These are phyloP conservation scores for Cyclotella cryptica DNA, from an alignment of 108 stramenopile genomes.

Conservation along the genomic window DNA sequence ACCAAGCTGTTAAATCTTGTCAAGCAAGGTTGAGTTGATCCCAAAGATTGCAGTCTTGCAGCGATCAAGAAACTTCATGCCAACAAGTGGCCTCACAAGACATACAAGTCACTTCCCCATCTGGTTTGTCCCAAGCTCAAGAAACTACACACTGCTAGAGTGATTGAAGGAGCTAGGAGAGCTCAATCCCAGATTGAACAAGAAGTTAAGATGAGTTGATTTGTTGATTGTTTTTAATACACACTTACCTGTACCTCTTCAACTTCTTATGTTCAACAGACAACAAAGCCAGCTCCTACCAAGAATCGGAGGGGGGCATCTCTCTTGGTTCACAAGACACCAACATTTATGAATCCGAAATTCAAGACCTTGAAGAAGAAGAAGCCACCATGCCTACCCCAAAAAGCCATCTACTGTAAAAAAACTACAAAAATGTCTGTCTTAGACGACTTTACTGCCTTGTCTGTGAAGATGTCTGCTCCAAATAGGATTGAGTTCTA, in stretches of 20 bases:
- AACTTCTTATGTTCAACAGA: background rate
- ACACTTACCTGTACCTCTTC: background rate
- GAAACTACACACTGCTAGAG: background rate
- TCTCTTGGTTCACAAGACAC: background rate
- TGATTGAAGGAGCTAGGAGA: constrained; percentile 1
- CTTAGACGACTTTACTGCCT: no score
- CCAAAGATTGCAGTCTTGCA: background rate
- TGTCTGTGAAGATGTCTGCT: no score
- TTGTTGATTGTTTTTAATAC: background rate
- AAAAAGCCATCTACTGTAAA: background rate
- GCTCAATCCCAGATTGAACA: background rate
- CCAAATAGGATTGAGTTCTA: no score
- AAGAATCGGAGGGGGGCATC: background rate
- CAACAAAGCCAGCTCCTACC: background rate
- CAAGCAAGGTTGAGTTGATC: no score
- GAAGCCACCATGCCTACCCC: constrained; percentile 2
- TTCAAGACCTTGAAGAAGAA: background rate
- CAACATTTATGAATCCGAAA: background rate
- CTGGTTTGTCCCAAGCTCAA: background rate
- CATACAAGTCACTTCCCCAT: background rate
- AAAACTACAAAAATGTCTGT: no score
- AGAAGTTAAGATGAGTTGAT: background rate
- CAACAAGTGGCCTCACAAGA: background rate
- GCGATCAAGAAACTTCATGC: background rate
- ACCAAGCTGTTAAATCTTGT: no score